Evolutionary conservation across 2,329 filamentous ascomycete genomes (phyloP).

Genomic region (Hypoxylon sp.): DNA sequence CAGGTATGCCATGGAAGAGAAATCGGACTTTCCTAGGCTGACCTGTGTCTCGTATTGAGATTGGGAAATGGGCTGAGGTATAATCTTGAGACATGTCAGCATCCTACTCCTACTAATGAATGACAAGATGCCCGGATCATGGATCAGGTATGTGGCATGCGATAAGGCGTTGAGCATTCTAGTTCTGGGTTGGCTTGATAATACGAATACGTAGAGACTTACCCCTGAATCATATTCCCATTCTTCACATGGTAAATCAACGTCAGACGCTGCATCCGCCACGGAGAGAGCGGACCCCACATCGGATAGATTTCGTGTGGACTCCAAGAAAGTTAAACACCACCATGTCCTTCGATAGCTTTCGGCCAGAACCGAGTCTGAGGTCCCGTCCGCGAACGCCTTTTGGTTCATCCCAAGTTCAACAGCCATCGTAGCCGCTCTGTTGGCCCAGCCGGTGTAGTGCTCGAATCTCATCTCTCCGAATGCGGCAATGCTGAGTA

Average conservation of each 20-base stretch:
- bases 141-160: not conserved
- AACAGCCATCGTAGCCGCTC: slow-evolving; percentile 45
- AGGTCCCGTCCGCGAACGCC: slow-evolving; percentile 44
- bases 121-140: not conserved
- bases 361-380: slow-evolving; percentile 50
- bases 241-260: slow-evolving; percentile 53
- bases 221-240: slow-evolving; percentile 53
- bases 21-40: slow-evolving; percentile 47
- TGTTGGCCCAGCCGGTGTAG: slow-evolving; percentile 42
- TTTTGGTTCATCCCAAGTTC: slow-evolving; percentile 48
- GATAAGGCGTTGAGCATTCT: not conserved
- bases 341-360: slow-evolving; percentile 54
- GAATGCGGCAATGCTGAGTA: slow-evolving; percentile 45
- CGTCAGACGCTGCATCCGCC: slow-evolving; percentile 44
- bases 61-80: slow-evolving; percentile 48
- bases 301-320: slow-evolving; percentile 37
- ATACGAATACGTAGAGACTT: slow-evolving; percentile 30
- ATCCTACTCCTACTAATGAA: no score
- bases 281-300: slow-evolving; percentile 41
- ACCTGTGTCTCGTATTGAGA: slow-evolving; percentile 49
- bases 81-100: slow-evolving; percentile 40
- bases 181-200: not conserved
- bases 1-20: slow-evolving; percentile 51
- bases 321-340: slow-evolving; percentile 48
- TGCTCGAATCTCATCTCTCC: slow-evolving; percentile 45